Conservation (phyloP, 1,284 basidiomycete species). For the Trichosporon faecale region DNA sequence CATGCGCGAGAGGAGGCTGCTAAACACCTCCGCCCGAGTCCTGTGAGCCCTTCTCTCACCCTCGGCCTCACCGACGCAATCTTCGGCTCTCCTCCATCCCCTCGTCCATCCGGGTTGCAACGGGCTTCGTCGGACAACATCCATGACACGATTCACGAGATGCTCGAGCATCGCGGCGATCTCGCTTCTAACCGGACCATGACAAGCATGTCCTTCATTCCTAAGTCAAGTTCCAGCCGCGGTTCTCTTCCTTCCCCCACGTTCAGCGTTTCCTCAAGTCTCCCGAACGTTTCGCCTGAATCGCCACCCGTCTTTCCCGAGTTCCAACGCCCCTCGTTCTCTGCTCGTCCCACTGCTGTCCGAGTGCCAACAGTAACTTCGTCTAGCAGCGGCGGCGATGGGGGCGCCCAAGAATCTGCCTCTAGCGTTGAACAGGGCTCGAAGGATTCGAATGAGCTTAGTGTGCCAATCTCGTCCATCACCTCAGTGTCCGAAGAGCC, state of each 20-base stretch:
- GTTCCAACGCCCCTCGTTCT: not conserved
- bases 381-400: not conserved
- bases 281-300: not conserved
- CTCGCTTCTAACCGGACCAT: constrained; percentile 10
- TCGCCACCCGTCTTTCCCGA: constrained; percentile 6
- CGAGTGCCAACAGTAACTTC: constrained; percentile 11
- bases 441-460: not conserved
- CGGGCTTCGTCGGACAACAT: constrained; percentile 9
- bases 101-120: not conserved
- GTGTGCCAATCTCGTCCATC: not conserved
- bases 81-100: not conserved
- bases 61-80: not conserved
- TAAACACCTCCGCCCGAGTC: not conserved
- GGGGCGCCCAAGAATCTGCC: not conserved
- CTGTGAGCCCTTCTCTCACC: not conserved
- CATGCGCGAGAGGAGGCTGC: not conserved
- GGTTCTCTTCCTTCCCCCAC: constrained; percentile 20
- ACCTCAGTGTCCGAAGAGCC: not conserved
- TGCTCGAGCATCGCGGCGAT: constrained; percentile 24
- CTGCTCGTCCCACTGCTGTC: constrained; percentile 13
- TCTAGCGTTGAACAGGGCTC: not conserved
- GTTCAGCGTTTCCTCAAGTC: not conserved
- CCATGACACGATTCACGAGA: constrained; percentile 25
- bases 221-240: constrained; percentile 16
- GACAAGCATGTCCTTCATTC: constrained; percentile 6